These are phyloP conservation scores for Oryza coarctata DNA, from an alignment of 176 grass and related monocot genomes.

Conservation along the genomic window DNA sequence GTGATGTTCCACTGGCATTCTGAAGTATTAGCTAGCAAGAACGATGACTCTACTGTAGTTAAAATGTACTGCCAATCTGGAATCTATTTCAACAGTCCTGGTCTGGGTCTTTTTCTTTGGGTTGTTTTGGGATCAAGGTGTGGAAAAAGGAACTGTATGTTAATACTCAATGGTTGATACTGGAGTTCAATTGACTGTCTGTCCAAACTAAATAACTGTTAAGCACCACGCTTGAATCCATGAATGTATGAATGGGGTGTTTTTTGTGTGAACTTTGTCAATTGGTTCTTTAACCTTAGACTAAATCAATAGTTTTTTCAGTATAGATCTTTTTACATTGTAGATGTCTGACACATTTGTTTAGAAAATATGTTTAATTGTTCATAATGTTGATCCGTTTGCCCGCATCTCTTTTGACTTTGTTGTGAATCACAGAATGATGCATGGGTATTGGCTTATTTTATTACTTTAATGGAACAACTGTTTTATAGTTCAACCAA, in stretches of 20 bases:
- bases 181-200: not conserved
- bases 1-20: not conserved
- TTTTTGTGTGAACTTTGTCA: not conserved
- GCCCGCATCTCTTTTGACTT: constrained; percentile 6
- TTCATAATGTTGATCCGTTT: not conserved
- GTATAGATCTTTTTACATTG: not conserved
- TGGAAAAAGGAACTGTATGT: too few relatives aligned
- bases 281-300: not conserved
- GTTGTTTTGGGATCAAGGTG: too few relatives aligned
- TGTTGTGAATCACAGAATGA: constrained; percentile 3
- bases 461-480: constrained; percentile 1
- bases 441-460: not conserved
- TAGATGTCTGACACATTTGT: not conserved
- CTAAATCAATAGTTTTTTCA: not conserved
- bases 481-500: not conserved
- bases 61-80: not conserved
- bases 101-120: too few relatives aligned
- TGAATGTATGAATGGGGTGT: not conserved
- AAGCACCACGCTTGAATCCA: not conserved
- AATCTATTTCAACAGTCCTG: not conserved
- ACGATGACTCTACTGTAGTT: not conserved
- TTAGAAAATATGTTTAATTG: constrained; percentile 13
- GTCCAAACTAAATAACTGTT: not conserved
- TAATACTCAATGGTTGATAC: not conserved
- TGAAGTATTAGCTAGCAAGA: constrained; percentile 13